Conservation (phyloP, 306 rosid species). For the Casuarina cunninghamiana region DNA sequence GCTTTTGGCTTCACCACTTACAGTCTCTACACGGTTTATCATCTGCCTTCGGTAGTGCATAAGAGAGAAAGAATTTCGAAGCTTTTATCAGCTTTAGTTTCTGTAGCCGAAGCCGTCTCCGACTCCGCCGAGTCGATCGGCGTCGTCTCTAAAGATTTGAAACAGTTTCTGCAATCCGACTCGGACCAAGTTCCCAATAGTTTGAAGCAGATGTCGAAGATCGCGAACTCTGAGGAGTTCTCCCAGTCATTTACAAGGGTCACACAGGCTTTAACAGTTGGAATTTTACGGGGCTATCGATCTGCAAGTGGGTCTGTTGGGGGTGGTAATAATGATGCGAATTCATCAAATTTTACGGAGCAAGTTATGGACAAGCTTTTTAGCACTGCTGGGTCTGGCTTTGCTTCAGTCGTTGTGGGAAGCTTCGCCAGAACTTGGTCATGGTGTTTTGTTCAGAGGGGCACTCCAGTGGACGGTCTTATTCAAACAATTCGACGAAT, state of each 20-base stretch:
- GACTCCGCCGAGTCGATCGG: constrained; percentile 68
- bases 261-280: constrained; percentile 52
- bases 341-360: constrained; percentile 37
- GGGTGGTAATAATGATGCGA: neutral
- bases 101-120: constrained; percentile 63
- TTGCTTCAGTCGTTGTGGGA: constrained; percentile 75
- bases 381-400: constrained; percentile 64
- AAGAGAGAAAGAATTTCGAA: constrained; percentile 57
- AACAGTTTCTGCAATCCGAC: constrained; percentile 68
- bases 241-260: constrained; percentile 54
- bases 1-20: constrained; percentile 63
- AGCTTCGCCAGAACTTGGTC: constrained; percentile 76
- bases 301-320: constrained; percentile 14
- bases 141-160: constrained; percentile 60
- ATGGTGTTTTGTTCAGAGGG: constrained; percentile 35
- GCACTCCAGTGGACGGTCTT: constrained; percentile 10
- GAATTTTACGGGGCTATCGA: constrained; percentile 54
- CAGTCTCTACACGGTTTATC: constrained; percentile 51
- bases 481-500: constrained; percentile 1
- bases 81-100: constrained; percentile 49
- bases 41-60: constrained; percentile 50
- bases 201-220: constrained; percentile 68
- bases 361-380: constrained; percentile 55
- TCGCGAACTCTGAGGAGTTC: constrained; percentile 56
- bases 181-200: constrained; percentile 68